Base-by-base conservation (phyloP, 2,329 filamentous ascomycete genomes). In the Monilinia fructicola region DNA sequence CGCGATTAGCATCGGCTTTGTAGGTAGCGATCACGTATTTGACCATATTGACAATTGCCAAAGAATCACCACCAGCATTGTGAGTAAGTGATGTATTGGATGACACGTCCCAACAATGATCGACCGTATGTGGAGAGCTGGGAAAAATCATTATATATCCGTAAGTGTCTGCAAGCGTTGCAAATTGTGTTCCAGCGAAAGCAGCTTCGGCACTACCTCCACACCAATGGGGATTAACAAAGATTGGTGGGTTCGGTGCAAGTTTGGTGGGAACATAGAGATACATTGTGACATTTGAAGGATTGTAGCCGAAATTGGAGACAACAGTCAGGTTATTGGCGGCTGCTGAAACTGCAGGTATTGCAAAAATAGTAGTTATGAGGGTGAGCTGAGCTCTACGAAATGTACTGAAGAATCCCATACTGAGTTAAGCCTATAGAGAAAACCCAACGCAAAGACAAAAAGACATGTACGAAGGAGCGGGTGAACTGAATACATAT, bases 111-210 rank as follows among this genome's bases (percentile, higher is more conserved):
- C 85, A 88, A 77, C 85, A 88, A 69, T 76, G 77, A 16, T 78
- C 84, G n/a, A 75, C 75, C 70, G 84, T 82, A 7, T 63, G 26
- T 0, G 83, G 82, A 1, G 81, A 82, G 68, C 81, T 79, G 1
- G 84, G 84, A 74, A 85, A 88, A 73, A 88, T 84, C 68, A 84
- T 81, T 63, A 89, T 86, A 75, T 84, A 87, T 35, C 84, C 85
- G 64, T 85, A 79, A 54, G 78, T 72, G 68, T 83, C 82, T 4
- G 86, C 83, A 14, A 85, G 77, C 1, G 78, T 77, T 26, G 83
- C 82, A 74, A 84, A 88, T 16, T 83, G 69, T 18, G 76, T 75
- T 21, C 67, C 69, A 0, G 69, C 65, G 44, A 74, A 77, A 28
- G 71, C 72, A 21, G n/a, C 69, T 23, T 69, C 52, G 2, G 69